Percentiles rank a stretch among this genome's conserved stretches.
Evolutionary conservation across 129 eudicot species (phyloP).

Genomic region (Solidago caesia): DNA sequence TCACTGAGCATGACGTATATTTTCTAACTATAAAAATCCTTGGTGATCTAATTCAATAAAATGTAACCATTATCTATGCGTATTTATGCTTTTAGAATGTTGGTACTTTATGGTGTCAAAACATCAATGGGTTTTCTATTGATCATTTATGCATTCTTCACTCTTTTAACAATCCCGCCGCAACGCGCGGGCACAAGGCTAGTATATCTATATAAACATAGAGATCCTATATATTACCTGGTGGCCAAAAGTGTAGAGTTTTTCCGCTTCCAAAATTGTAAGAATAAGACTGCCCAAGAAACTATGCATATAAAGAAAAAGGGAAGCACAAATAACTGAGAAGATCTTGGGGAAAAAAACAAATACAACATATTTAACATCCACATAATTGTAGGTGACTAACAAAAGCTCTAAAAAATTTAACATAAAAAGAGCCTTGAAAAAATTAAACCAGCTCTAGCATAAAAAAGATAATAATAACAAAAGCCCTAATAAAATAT

Average conservation of each 20-base stretch:
- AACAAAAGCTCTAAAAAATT: conserved; percentile 7
- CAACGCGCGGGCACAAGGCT: no score
- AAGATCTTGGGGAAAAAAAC: conserved; percentile 43
- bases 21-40: not conserved
- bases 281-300: conserved; percentile 85
- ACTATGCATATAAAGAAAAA: conserved; percentile 61
- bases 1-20: not conserved
- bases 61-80: no score
- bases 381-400: not conserved
- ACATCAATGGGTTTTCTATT: no score
- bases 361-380: not conserved
- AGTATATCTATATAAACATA: not conserved
- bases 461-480: no score
- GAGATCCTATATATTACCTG: conserved; percentile 42
- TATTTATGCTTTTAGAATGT: no score
- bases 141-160: no score
- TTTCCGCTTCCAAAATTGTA: conserved; percentile 92
- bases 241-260: conserved; percentile 70
- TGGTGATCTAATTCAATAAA: no score
- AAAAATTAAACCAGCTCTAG: no score
- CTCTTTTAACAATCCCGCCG: no score
- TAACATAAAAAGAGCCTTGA: no score
- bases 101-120: no score
- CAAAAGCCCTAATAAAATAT: no score
- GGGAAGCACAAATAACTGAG: conserved; percentile 77